Conservation (phyloP, 345 rosid genomes). For the Aurinia saxatilis region DNA sequence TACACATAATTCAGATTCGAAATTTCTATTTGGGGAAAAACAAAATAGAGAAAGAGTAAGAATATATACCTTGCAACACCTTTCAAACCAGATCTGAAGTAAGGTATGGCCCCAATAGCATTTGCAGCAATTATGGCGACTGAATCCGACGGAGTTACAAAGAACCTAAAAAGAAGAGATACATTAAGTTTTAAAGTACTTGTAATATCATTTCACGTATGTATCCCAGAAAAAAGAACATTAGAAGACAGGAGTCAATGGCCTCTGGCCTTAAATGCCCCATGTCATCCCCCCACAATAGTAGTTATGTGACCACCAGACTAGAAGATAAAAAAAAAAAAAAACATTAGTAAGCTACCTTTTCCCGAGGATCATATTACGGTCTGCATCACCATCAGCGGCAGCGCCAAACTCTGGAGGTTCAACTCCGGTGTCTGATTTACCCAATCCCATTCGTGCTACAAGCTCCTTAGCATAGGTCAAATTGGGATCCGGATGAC, state of each 20-base stretch:
- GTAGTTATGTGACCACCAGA: too few relatives aligned
- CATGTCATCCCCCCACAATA: too few relatives aligned
- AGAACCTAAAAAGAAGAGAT: conserved; percentile 51
- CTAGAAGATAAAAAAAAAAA: background rate
- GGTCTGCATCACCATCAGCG: conserved; percentile 99
- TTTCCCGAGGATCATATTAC: conserved; percentile 98
- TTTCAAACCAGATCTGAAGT: conserved; percentile 88
- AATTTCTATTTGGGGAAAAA: background rate
- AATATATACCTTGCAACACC: conserved; percentile 93
- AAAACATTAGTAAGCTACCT: conserved; percentile 38
- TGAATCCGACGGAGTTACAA: conserved; percentile 98
- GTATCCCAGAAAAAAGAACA: background rate
- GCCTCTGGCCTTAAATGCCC: too few relatives aligned
- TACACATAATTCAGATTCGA: background rate
- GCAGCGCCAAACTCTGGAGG: conserved; percentile 99
- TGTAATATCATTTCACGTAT: background rate
- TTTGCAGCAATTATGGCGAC: conserved; percentile 98
- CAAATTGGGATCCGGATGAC: conserved; percentile 98
- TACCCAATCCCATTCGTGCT: conserved; percentile 88
- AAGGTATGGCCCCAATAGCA: conserved; percentile 85
- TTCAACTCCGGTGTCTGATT: conserved; percentile 58
- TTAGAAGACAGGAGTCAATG: background rate
- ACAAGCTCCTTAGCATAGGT: conserved; percentile 98
- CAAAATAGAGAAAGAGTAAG: background rate
- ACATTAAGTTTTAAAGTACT: background rate